phyloP scores from a whole-genome alignment of 2,329 filamentous ascomycete species.

The Diplodia scrobiculata region DNA sequence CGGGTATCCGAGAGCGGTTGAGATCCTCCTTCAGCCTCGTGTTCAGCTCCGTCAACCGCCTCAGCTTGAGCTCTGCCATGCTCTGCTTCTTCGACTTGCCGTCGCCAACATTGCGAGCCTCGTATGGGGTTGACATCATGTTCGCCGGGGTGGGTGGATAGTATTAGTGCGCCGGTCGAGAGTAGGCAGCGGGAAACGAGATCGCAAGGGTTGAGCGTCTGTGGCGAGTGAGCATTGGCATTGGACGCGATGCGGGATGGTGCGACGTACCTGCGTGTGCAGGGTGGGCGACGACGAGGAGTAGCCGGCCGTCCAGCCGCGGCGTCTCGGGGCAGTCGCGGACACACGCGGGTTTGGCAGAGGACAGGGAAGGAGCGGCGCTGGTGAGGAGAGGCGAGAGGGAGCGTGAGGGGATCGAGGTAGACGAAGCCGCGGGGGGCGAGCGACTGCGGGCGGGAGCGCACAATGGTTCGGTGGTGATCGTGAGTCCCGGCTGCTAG shows the following conservation, averaged over 20 bases:
- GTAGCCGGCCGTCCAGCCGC: constrained; percentile 34
- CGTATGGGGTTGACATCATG: constrained; percentile 64
- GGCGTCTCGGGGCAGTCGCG: constrained; percentile 27
- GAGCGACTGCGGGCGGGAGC: constrained; percentile 21
- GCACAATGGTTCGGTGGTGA: constrained; percentile 22
- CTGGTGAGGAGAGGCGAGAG: not conserved
- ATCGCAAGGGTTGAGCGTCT: constrained; percentile 25
- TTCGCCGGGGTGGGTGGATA: constrained; percentile 31
- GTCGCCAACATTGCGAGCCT: constrained; percentile 66
- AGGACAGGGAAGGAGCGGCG: constrained; percentile 28
- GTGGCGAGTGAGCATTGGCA: constrained; percentile 24
- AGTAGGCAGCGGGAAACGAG: constrained; percentile 23
- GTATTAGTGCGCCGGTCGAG: constrained; percentile 21
- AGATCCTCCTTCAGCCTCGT: constrained; percentile 93
- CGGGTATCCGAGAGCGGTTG: constrained; percentile 90
- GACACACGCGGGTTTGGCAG: constrained; percentile 29
- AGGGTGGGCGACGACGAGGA: constrained; percentile 34
- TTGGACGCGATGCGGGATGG: constrained; percentile 27
- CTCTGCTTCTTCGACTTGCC: constrained; percentile 94
- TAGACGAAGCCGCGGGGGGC: constrained; percentile 27
- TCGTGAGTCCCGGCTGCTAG: constrained; percentile 20
- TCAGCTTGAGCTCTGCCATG: constrained; percentile 97
- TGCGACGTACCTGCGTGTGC: constrained; percentile 30
- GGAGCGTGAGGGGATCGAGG: constrained; percentile 17
- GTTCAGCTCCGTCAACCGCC: constrained; percentile 94